Base-by-base conservation (phyloP, 2,329 filamentous ascomycete species). In the Stromatinia cepivora region DNA sequence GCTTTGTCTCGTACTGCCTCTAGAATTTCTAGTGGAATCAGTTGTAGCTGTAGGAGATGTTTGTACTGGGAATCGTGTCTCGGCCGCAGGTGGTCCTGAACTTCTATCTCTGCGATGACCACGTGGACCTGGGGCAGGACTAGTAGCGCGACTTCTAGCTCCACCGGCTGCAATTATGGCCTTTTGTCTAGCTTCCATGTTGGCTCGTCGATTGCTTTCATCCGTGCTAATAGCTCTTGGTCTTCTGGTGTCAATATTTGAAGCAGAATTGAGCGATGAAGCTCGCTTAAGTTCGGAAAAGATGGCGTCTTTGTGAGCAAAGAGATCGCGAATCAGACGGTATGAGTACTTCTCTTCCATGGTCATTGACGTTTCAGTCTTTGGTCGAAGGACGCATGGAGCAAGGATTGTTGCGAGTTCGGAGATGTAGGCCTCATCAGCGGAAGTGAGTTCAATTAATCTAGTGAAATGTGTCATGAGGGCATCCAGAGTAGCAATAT, bases 381-480 rank as follows among this genome's bases (percentile, higher is more conserved):
- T 91, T 10, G 95, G 95, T 36, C 95, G 90, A 58, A 99, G 85
- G 73, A 99, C 88, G 79, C 93, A 97, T 7, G 93, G 91, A 0
- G 93, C 91, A 57, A 99, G 84, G 8, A 84, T 82, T 36, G 88
- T 88, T 3, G 93, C 92, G 52, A 99, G 86, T 50, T 89, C 83
- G 17, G 89, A 79, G 69, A 97, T 82, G 78, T 97, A 99, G 56
- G 88, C 83, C 78, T 99, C 95, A 75, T 97, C 94, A 45, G 95
- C 95, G 20, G 94, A 98, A 2, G 95, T 99, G 72, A 99, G 85
- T 79, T 99, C 95, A 78, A 99, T 96, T 71, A 99, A 84, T 71
- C 95, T 92, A 52, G 94, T 97, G 79, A 99, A 98, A 81, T 99
- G 95, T 74, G 97, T 98, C 85, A 96, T 97, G 78, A 97, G 92